Conservation (phyloP, 352 stramenopile genomes). For the Phytophthora brassicae region DNA sequence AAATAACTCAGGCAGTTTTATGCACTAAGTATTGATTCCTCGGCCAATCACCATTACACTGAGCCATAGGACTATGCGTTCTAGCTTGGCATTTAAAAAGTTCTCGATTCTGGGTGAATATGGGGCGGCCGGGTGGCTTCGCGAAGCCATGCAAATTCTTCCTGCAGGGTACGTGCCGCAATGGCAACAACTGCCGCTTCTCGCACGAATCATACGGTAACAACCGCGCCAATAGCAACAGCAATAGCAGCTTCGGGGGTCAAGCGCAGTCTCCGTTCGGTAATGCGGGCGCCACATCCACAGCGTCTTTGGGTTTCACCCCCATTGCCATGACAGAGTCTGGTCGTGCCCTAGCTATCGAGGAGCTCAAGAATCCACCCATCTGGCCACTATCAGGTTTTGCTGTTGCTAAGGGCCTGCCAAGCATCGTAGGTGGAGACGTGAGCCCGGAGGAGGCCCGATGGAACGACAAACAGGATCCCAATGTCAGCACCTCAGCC, state of each 20-base stretch:
- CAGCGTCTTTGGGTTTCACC: neutral
- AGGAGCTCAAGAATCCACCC: constrained; percentile 55
- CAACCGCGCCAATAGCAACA: constrained; percentile 18
- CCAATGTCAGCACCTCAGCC: constrained; percentile 53
- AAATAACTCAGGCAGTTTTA: too few relatives aligned
- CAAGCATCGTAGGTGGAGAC: constrained; percentile 59
- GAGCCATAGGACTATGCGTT: too few relatives aligned
- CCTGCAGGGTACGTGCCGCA: constrained; percentile 67
- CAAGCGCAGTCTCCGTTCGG: constrained; percentile 26
- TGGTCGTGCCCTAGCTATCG: constrained; percentile 46
- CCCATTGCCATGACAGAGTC: constrained; percentile 46
- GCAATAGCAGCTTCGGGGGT: constrained; percentile 14
- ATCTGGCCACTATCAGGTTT: constrained; percentile 72
- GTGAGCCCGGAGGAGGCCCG: constrained; percentile 64
- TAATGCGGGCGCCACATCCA: neutral
- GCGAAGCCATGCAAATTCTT: constrained; percentile 69
- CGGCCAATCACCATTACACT: too few relatives aligned
- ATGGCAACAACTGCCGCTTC: constrained; percentile 70
- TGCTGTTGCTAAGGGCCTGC: constrained; percentile 60
- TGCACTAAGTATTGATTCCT: too few relatives aligned
- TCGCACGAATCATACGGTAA: constrained; percentile 40
- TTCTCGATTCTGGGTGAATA: constrained; percentile 3
- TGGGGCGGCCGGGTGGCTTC: constrained; percentile 21
- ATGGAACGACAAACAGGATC: constrained; percentile 62
- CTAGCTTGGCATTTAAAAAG: too few relatives aligned